Evolutionary conservation across 2,329 filamentous ascomycete genomes (phyloP), one percentile per base, ranked within the genome.

Genomic region (Alternaria longipes): DNA sequence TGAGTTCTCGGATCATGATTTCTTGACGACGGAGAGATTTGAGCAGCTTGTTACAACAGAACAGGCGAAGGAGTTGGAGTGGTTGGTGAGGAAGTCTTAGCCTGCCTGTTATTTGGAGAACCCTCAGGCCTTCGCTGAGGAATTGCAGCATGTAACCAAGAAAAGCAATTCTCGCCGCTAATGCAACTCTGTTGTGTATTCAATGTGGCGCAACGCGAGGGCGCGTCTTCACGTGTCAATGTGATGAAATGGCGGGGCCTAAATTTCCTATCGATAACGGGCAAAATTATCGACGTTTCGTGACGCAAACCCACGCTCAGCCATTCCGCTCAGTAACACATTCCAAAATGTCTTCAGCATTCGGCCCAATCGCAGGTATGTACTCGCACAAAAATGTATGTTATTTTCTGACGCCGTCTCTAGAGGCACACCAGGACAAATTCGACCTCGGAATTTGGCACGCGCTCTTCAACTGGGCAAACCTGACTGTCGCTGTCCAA

Each of bases 401-500:
- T n/a, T 14, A 6, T 8, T 32, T 24, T 38, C 54, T 73, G 54
- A 74, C 54, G 14, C 14, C 1, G 0, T 8, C 6, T n/a, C 24
- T 3, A 78, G 76, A 64, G 47, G 58, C 75, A 42, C 60, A 68
- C 22, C 72, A 77, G 60, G 61, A 61, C 32, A 77, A 77, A 53
- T 78, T 98, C 82, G 95, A 98, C 78, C 90, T 95, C 74, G 91
- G 89, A 75, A 90, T 97, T 71, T 93, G 92, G 77, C 90, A 95
- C 77, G 83, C 90, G 44, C 88, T 99, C 67, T 89, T 94, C 82
- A 87, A 91, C 74, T 99, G 95, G 95, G 89, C 91, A 8, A 90
- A 92, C 32, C 89, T 99, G 55, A 91, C 90, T 50, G 89, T 97
- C 75, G 93, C 95, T 47, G 92, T 97, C 45, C 87, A 91, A 77